Evolutionary conservation across 2,329 filamentous ascomycete genomes (phyloP).

Genomic region (Exophiala alcalophila): DNA sequence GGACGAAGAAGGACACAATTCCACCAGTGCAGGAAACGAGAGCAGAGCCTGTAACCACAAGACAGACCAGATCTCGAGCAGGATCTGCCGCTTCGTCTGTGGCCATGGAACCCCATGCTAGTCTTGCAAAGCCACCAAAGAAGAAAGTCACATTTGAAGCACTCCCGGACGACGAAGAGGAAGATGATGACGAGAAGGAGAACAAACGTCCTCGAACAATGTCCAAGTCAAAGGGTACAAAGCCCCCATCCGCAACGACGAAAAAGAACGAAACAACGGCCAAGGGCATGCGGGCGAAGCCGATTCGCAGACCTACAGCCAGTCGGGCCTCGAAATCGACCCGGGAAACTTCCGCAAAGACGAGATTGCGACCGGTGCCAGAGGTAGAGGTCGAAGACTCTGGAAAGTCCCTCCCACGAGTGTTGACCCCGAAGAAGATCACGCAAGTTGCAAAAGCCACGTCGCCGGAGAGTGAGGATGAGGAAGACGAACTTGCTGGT

Average conservation of each 20-base stretch:
- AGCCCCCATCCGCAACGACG: slow-evolving; percentile 28
- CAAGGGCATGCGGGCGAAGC: slow-evolving; percentile 44
- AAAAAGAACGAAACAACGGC: slow-evolving; percentile 31
- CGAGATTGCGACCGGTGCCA: slow-evolving; percentile 3
- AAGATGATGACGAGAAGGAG: slow-evolving; percentile 41
- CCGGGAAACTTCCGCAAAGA: slow-evolving; percentile 29
- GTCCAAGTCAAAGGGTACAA: slow-evolving; percentile 29
- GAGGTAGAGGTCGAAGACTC: slow-evolving; percentile 25
- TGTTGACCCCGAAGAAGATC: slow-evolving; percentile 49
- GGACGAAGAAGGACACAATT: slow-evolving; percentile 30
- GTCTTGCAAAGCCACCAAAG: slow-evolving; percentile 31
- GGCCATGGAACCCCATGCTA: slow-evolving; percentile 8
- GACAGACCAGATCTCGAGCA: slow-evolving; percentile 24
- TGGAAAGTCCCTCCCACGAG: slow-evolving; percentile 31
- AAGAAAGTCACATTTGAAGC: slow-evolving; percentile 51
- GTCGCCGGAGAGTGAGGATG: slow-evolving; percentile 36
- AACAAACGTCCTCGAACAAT: slow-evolving; percentile 34
- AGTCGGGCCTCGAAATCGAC: slow-evolving; percentile 34
- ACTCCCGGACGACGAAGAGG: slow-evolving; percentile 30
- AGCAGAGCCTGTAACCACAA: slow-evolving; percentile 10
- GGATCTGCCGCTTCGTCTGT: slow-evolving; percentile 16
- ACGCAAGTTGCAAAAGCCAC: slow-evolving; percentile 45
- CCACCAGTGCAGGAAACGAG: slow-evolving; percentile 5
- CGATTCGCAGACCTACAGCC: slow-evolving; percentile 43
- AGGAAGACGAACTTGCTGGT: slow-evolving; percentile 43